These are phyloP conservation scores for Zygotorulaspora florentina DNA, from an alignment of 805 yeast species.

Conservation along the genomic window DNA sequence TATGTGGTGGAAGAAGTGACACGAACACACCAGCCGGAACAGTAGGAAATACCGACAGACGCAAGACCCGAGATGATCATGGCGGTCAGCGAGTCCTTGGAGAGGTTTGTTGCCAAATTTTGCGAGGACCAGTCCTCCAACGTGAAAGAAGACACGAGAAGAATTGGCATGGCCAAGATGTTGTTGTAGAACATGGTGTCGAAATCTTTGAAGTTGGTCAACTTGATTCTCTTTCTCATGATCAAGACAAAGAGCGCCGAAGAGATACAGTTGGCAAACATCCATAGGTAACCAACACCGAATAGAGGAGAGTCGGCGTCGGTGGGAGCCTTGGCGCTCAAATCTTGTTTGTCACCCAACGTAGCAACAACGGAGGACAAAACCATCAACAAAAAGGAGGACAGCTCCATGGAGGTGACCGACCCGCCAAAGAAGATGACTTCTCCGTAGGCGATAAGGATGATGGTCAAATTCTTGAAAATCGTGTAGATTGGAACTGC, in stretches of 20 bases:
- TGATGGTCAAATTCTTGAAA: conserved; percentile 95
- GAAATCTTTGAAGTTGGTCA: conserved; percentile 92
- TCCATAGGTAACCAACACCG: conserved; percentile 90
- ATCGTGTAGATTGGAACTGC: conserved; percentile 96
- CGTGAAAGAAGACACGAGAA: conserved; percentile 66
- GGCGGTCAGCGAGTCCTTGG: conserved; percentile 62
- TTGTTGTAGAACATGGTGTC: conserved; percentile 99
- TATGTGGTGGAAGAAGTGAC: conserved; percentile 98
- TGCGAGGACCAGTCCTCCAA: conserved; percentile 91
- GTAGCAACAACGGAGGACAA: conserved; percentile 95
- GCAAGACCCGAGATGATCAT: conserved; percentile 93
- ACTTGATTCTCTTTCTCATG: conserved; percentile 97
- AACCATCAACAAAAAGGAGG: conserved; percentile 88
- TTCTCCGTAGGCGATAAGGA: conserved; percentile 96
- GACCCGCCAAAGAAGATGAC: conserved; percentile 94
- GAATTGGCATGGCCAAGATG: conserved; percentile 85
- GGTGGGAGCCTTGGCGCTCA: conserved; percentile 30
- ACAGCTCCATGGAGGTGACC: conserved; percentile 84
- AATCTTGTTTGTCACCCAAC: conserved; percentile 62
- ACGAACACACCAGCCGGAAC: conserved; percentile 99
- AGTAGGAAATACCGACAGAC: conserved; percentile 95
- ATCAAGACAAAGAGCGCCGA: conserved; percentile 89
- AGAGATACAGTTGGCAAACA: conserved; percentile 90
- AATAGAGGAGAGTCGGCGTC: conserved; percentile 33
- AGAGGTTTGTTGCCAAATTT: conserved; percentile 72